Evolutionary conservation across 2,329 filamentous ascomycete species (phyloP).

Genomic region (Parastagonospora nodorum): DNA sequence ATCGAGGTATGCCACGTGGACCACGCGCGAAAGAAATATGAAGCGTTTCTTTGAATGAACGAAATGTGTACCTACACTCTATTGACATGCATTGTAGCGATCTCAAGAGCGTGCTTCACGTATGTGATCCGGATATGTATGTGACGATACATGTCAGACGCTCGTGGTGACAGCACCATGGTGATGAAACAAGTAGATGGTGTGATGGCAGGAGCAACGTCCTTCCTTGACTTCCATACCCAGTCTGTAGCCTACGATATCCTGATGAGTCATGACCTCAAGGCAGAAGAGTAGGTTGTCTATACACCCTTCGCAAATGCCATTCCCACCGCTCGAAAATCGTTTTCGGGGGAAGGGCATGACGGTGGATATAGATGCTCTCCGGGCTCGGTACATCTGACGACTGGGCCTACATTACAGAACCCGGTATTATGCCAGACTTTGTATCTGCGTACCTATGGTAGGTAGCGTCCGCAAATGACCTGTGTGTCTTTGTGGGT

Average conservation of each 20-base stretch:
- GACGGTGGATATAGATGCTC: too few relatives aligned
- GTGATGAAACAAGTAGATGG: too few relatives aligned
- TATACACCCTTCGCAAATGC: background rate
- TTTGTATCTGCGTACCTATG: too few relatives aligned
- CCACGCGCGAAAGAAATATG: background rate
- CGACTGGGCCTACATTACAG: too few relatives aligned
- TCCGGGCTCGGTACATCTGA: too few relatives aligned
- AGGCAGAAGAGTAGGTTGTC: background rate
- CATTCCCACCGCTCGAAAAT: background rate
- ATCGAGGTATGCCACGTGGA: background rate
- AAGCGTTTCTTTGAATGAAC: background rate
- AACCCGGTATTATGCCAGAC: too few relatives aligned
- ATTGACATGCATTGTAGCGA: too few relatives aligned
- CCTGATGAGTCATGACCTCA: background rate
- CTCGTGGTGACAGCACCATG: background rate
- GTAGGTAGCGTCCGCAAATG: too few relatives aligned
- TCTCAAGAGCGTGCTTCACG: too few relatives aligned
- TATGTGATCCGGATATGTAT: too few relatives aligned
- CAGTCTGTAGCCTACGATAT: background rate
- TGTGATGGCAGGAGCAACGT: too few relatives aligned
- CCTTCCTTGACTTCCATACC: background rate
- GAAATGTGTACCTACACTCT: background rate
- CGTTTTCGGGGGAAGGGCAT: background rate
- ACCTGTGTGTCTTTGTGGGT: too few relatives aligned
- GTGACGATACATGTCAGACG: background rate